These are phyloP conservation scores for Aphanoascus verrucosus DNA, from an alignment of 2,329 filamentous ascomycete species.

Conservation along the genomic window DNA sequence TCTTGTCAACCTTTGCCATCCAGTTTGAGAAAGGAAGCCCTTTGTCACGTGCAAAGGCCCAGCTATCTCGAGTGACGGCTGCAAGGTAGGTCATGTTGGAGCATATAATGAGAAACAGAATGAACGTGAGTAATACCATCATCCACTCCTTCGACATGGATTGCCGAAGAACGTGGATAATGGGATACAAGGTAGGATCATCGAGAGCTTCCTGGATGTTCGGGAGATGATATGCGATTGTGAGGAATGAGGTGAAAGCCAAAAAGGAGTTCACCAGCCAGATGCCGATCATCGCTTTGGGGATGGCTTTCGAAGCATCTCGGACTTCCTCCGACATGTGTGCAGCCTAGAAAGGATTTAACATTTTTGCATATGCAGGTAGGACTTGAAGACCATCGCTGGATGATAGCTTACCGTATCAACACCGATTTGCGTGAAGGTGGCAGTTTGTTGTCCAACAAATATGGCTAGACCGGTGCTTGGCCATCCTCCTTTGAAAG, in stretches of 20 bases:
- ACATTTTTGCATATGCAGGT: background rate
- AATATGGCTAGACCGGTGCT: conserved; percentile 29
- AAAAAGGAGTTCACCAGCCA: conserved; percentile 39
- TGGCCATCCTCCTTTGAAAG: conserved; percentile 29
- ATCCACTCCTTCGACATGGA: conserved; percentile 34
- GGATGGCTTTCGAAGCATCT: conserved; percentile 39
- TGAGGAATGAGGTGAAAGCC: conserved; percentile 37
- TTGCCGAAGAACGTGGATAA: conserved; percentile 42
- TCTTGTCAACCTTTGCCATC: conserved; percentile 37
- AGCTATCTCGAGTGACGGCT: conserved; percentile 34
- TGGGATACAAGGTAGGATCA: conserved; percentile 37
- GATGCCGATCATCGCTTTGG: conserved; percentile 38
- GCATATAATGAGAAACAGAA: conserved; percentile 31
- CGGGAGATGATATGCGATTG: conserved; percentile 36
- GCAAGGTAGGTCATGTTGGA: conserved; percentile 23
- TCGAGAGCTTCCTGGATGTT: conserved; percentile 31
- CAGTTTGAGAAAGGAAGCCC: conserved; percentile 43
- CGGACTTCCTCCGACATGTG: conserved; percentile 41
- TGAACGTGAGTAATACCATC: conserved; percentile 38
- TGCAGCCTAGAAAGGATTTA: conserved; percentile 9
- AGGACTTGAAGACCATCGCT: background rate
- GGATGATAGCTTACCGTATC: background rate
- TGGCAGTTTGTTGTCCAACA: conserved; percentile 26
- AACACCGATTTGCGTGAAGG: conserved; percentile 22
- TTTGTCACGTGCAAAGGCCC: conserved; percentile 41